Evolutionary conservation across 371 early-diverging fungal genomes (phyloP), one percentile per base, ranked within the genome.

Genomic region (Mortierella sp.): DNA sequence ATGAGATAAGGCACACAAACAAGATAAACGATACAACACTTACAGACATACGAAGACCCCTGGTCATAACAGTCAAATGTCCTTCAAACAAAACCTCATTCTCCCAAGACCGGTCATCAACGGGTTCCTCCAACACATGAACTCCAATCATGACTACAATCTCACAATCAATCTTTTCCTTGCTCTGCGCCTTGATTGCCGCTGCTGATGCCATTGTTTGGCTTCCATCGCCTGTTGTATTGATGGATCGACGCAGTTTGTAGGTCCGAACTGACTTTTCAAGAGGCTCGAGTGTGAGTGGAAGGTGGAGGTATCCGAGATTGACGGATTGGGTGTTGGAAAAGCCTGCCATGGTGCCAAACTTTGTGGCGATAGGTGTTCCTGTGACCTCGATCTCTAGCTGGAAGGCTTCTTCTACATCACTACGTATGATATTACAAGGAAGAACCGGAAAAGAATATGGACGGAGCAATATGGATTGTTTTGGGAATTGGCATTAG

Each of bases 331-430:
- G 81, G 9, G 75, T 42, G 65, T 82, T 85, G 48, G 79, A 76
- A 60, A 85, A 76, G 0, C 85, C 85, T 0, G 85, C 85, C 80
- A 85, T 75, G 31, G 85, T 81, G 0, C 82, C 85, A 13, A 85
- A 77, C 60, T 85, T 85, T 8, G 81, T 81, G 0, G 77, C 71
- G 2, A 85, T 77, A 38, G 85, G 85, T 6, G 34, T 76, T 13
- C 82, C 82, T 1, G 75, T 71, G 38, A 86, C 80, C 1, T 74
- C 63, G 38, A 86, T 74, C 26, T 86, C 82, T 28, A 86, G 63
- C 8, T 86, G 86, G 63, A 82, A 82, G 13, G 82, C 70, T 21
- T 86, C 79, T 9, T 79, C 70, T 16, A 85, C 82, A 55, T 85
- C 85, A 54, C 85, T 85, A 57, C 9, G 16, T 60, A 58, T 38